These are phyloP conservation scores for Chondrus crispus DNA, from an alignment of 23 red algal species.

Conservation along the genomic window DNA sequence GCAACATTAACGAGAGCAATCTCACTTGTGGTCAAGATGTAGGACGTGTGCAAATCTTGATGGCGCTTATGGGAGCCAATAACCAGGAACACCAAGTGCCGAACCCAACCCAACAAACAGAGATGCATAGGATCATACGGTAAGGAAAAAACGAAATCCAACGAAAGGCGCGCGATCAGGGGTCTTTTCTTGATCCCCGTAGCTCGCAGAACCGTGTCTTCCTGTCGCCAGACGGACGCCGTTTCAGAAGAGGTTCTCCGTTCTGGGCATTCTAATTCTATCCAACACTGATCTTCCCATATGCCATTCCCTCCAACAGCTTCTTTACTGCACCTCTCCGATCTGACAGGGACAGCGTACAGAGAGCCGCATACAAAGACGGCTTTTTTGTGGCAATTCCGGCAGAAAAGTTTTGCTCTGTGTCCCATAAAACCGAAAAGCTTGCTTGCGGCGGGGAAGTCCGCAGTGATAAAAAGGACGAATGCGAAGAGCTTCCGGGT, in stretches of 20 bases:
- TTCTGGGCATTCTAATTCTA: background rate
- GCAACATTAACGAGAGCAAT: no score
- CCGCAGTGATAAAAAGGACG: background rate
- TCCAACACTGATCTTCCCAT: background rate
- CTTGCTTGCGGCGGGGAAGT: background rate
- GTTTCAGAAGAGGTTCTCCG: background rate
- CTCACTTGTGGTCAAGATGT: no score
- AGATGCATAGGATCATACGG: conserved; percentile 17
- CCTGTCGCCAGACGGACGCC: background rate
- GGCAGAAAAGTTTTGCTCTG: background rate
- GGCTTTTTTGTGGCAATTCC: background rate
- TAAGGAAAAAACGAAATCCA: background rate
- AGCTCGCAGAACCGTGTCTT: background rate
- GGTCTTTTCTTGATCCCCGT: background rate
- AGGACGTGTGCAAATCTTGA: no score
- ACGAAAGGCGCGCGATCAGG: background rate
- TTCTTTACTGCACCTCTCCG: no score
- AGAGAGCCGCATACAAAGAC: background rate
- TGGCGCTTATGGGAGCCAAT: background rate
- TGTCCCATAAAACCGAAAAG: background rate
- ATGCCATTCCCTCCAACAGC: no score
- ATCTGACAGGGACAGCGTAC: background rate
- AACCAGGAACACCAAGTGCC: background rate
- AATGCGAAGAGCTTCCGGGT: background rate
- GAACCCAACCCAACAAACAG: background rate